phyloP scores from a whole-genome alignment of 495 filamentous ascomycete genomes.

The Podospora tetraspora region DNA sequence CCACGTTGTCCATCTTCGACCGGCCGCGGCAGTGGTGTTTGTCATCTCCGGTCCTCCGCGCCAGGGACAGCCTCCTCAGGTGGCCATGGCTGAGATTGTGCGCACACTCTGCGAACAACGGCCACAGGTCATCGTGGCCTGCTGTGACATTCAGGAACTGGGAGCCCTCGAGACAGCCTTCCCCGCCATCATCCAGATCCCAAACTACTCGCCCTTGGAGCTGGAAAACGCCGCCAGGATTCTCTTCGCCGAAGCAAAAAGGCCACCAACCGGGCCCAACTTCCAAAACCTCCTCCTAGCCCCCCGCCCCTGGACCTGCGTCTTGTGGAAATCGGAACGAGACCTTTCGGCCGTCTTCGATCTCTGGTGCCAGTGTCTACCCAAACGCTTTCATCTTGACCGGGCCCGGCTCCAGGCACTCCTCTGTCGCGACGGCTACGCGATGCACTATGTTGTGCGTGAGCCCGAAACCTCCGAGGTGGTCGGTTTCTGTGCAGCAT shows the following conservation, averaged over 20 bases:
- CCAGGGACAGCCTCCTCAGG: slow-evolving; percentile 35
- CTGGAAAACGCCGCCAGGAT: slow-evolving; percentile 50
- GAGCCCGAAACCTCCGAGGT: slow-evolving; percentile 45
- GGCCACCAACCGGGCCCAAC: slow-evolving; percentile 11
- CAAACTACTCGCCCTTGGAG: slow-evolving; percentile 45
- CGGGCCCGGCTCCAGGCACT: slow-evolving; percentile 44
- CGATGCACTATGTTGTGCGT: slow-evolving; percentile 58
- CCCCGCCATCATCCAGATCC: slow-evolving; percentile 43
- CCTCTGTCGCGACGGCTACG: slow-evolving; percentile 55
- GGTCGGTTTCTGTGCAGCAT: slow-evolving; percentile 57
- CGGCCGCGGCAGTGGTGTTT: slow-evolving; percentile 51
- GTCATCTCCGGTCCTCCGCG: slow-evolving; percentile 41
- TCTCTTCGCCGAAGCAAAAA: slow-evolving; percentile 43
- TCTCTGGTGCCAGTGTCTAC: slow-evolving; percentile 48
- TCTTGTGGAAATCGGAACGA: slow-evolving; percentile 40
- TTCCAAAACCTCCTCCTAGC: slow-evolving; percentile 37
- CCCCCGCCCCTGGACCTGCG: slow-evolving; percentile 43
- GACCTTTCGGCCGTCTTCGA: slow-evolving; percentile 40
- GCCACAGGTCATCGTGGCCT: slow-evolving; percentile 48
- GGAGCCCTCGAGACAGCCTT: slow-evolving; percentile 37
- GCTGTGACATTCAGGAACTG: slow-evolving; percentile 36
- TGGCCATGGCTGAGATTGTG: slow-evolving; percentile 40
- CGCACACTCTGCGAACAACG: slow-evolving; percentile 42
- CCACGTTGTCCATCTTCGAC: slow-evolving; percentile 55
- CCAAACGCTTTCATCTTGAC: slow-evolving; percentile 40